A percentile compares a stretch with the other conserved stretches of the same genome.
phyloP scores from a whole-genome alignment of 169 alveolate species.

The Haemoproteus tartakovskyi region DNA sequence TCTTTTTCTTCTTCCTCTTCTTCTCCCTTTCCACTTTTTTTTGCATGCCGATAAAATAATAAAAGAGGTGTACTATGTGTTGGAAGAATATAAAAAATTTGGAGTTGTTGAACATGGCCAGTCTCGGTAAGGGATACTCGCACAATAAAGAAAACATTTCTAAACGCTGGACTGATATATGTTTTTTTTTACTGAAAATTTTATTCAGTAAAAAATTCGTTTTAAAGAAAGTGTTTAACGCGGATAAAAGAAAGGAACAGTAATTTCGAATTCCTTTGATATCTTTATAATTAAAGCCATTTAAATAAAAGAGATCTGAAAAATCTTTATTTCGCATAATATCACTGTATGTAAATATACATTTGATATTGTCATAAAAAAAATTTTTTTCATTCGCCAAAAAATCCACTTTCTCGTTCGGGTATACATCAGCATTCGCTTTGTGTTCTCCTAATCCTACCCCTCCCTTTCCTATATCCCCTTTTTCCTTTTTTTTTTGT shows the following conservation, averaged over 20 bases:
- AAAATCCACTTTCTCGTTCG: conserved; percentile 8
- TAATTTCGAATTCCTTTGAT: conserved; percentile 49
- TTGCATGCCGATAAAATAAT: conserved; percentile 40
- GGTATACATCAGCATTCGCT: too few relatives aligned
- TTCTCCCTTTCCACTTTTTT: not conserved
- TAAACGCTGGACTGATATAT: conserved; percentile 31
- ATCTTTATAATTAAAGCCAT: conserved; percentile 63
- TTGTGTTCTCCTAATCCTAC: not conserved
- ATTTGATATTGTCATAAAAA: conserved; percentile 51
- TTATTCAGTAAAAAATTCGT: conserved; percentile 21
- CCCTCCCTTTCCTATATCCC: not conserved
- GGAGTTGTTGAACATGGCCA: conserved; percentile 29
- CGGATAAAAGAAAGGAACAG: conserved; percentile 36
- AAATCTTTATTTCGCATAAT: conserved; percentile 43
- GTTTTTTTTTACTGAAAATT: conserved; percentile 26
- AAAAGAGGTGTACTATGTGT: conserved; percentile 31
- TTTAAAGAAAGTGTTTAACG: conserved; percentile 36
- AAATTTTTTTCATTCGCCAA: conserved; percentile 51
- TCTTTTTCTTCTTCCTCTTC: not conserved
- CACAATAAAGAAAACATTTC: conserved; percentile 29
- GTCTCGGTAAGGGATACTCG: conserved; percentile 21
- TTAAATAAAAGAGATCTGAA: conserved; percentile 20
- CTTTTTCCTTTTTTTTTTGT: not conserved
- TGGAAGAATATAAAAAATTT: conserved; percentile 37
- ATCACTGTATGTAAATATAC: conserved; percentile 55